Base-by-base conservation (phyloP, 345 rosid genomes). In the Citropsis articulata region DNA sequence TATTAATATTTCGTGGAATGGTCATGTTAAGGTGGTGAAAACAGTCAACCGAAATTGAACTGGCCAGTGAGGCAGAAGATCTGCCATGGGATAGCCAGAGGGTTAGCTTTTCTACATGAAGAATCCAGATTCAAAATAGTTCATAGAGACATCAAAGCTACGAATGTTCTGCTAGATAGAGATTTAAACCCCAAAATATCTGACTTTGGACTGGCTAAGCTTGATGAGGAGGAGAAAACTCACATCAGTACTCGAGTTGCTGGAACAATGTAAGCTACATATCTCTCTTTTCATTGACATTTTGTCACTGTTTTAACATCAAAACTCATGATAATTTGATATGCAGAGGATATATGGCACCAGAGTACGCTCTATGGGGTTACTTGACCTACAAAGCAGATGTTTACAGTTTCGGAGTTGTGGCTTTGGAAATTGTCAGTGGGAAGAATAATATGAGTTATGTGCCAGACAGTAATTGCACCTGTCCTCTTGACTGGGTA, bases 321-420 rank as follows among this genome's bases (percentile, higher is more conserved):
- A 45, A 42, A 36, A 40, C 10, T 7, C 25, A n/a, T 22, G 71
- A 9, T 56, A 75, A 24, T 50, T 69, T 80, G 16, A 25, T 69
- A n/a, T 79, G 79, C 83, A 86, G 88, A 71, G 88, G 88, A 63
- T 86, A 91, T 65, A 91, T 91, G 91, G 89, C 94, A 66, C 94
- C 92, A 21, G 91, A 91, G 75, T 91, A 89, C 66, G 94, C 92
- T 73, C 56, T 89, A 21, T 86, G 92, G 92, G 92, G 94, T 73
- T 79, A 88, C 75, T 79, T 90, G 56, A 81, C 83, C 25, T 83
- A 85, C 77, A 91, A 91, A 79, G 92, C 91, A 66, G 94, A 91
- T 79, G 91, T 91, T 18, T 91, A 91, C 59, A 91, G 92, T 76
- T 91, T 84, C 21, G 92, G 94, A 7, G 78, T 89, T 59, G 88